Conservation (phyloP, 495 filamentous ascomycete species). For the Astrothelium macrocarpum region DNA sequence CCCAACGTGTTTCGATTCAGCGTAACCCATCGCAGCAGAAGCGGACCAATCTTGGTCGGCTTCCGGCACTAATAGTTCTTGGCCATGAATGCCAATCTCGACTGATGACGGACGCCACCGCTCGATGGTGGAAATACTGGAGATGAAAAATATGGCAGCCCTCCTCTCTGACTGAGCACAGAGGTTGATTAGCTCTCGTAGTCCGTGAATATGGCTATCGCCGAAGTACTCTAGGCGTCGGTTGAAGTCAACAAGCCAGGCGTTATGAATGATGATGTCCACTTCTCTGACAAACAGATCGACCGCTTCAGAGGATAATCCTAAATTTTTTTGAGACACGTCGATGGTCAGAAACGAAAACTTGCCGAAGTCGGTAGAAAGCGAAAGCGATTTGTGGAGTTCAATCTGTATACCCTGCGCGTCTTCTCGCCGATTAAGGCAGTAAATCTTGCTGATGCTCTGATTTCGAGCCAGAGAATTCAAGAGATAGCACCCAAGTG, state of each 20-base stretch:
- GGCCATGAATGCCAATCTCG: too few species aligned
- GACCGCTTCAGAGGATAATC: slow-evolving; percentile 17
- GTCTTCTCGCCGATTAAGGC: slow-evolving; percentile 8
- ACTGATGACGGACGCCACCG: too few species aligned
- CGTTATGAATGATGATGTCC: slow-evolving; percentile 37
- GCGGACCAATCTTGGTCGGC: too few species aligned
- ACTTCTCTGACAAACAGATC: slow-evolving; percentile 11
- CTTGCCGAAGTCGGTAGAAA: neutral
- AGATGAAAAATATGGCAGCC: neutral
- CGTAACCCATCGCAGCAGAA: neutral
- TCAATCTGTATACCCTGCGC: neutral
- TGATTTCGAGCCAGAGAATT: neutral
- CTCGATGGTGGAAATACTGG: too few species aligned
- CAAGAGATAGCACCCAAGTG: slow-evolving; percentile 11
- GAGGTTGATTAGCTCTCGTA: neutral
- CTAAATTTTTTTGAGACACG: slow-evolving; percentile 16
- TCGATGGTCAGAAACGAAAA: slow-evolving; percentile 22
- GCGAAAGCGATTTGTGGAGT: neutral
- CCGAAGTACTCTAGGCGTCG: slow-evolving; percentile 31
- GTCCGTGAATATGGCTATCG: neutral
- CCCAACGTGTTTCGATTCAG: neutral
- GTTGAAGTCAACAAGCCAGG: slow-evolving; percentile 42
- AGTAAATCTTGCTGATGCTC: slow-evolving; percentile 10
- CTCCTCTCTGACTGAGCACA: neutral
- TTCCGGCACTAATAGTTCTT: too few species aligned